Conservation (phyloP, 2,329 filamentous ascomycete species). For the Daldinia sp. region DNA sequence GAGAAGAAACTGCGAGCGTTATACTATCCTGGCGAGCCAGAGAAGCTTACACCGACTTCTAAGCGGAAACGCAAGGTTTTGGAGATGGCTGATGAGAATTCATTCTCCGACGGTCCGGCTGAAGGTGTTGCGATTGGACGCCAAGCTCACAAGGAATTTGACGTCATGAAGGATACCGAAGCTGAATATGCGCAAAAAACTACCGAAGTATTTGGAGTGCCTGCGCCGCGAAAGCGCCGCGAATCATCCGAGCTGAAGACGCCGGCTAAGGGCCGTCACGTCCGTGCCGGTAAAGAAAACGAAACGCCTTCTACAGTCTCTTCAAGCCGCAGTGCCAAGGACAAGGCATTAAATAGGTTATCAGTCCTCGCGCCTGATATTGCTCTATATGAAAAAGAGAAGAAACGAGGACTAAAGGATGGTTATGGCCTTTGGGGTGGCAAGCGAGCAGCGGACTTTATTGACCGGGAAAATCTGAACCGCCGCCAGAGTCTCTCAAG, state of each 20-base stretch:
- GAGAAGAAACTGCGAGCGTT: conserved; percentile 69
- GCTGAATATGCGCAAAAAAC: conserved; percentile 53
- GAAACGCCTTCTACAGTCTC: conserved; percentile 77
- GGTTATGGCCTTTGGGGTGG: conserved; percentile 69
- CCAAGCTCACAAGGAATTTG: conserved; percentile 56
- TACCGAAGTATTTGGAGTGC: conserved; percentile 51
- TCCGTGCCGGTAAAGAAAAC: conserved; percentile 81
- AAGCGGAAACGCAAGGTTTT: conserved; percentile 64
- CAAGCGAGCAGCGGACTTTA: conserved; percentile 69
- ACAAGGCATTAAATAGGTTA: conserved; percentile 80
- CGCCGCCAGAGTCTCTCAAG: conserved; percentile 55
- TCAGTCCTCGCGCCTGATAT: conserved; percentile 87
- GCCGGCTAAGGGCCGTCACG: conserved; percentile 63
- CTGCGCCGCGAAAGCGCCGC: conserved; percentile 48
- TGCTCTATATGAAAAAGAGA: conserved; percentile 91
- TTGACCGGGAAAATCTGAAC: conserved; percentile 63
- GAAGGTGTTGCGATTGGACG: conserved; percentile 61
- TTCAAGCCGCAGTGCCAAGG: conserved; percentile 87
- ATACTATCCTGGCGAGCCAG: conserved; percentile 74
- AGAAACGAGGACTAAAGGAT: conserved; percentile 74
- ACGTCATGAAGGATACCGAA: conserved; percentile 60
- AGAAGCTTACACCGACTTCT: conserved; percentile 57
- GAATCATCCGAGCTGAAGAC: conserved; percentile 59
- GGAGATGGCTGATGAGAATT: conserved; percentile 64
- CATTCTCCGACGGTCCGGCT: conserved; percentile 60